Evolutionary conservation across 768 basidiomycete genomes (phyloP).

Genomic region (Hortiboletus campestris): DNA sequence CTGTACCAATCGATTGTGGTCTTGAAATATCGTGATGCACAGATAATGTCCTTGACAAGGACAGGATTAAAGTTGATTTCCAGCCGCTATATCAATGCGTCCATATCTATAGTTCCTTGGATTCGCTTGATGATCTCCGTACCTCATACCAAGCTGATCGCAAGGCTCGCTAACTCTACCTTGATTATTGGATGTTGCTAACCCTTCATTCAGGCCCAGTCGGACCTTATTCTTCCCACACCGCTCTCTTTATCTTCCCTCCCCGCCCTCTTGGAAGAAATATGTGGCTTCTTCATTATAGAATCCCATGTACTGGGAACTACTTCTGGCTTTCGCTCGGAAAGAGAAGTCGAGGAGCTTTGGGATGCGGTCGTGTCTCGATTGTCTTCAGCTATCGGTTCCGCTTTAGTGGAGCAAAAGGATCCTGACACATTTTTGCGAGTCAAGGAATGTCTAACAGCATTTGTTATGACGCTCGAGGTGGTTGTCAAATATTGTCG

Average conservation of each 20-base stretch:
- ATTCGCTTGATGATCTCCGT: slow-evolving; percentile 87
- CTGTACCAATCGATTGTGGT: background rate
- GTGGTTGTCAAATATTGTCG: slow-evolving; percentile 39
- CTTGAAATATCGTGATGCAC: slow-evolving; percentile 8
- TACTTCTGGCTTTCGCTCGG: slow-evolving; percentile 85
- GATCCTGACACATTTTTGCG: slow-evolving; percentile 80
- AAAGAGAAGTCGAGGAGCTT: slow-evolving; percentile 88
- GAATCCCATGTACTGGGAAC: slow-evolving; percentile 90
- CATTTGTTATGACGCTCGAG: slow-evolving; percentile 91
- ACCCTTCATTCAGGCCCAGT: slow-evolving; percentile 73
- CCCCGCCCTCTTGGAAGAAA: slow-evolving; percentile 81
- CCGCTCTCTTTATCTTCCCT: slow-evolving; percentile 67
- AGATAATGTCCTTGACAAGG: slow-evolving; percentile 94
- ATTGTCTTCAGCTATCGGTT: slow-evolving; percentile 69
- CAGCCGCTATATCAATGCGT: slow-evolving; percentile 95
- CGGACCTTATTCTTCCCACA: slow-evolving; percentile 85
- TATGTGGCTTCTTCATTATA: slow-evolving; percentile 96
- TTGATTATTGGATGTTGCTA: slow-evolving; percentile 7
- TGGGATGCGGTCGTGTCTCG: slow-evolving; percentile 86
- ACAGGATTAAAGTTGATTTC: slow-evolving; percentile 87
- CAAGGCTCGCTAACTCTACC: slow-evolving; percentile 49
- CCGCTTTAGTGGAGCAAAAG: slow-evolving; percentile 67
- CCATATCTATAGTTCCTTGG: slow-evolving; percentile 91
- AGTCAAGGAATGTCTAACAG: slow-evolving; percentile 80
- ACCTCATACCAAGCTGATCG: slow-evolving; percentile 96